Evolutionary conservation across 2,329 filamentous ascomycete species (phyloP).

Genomic region (Colletotrichum siamense): DNA sequence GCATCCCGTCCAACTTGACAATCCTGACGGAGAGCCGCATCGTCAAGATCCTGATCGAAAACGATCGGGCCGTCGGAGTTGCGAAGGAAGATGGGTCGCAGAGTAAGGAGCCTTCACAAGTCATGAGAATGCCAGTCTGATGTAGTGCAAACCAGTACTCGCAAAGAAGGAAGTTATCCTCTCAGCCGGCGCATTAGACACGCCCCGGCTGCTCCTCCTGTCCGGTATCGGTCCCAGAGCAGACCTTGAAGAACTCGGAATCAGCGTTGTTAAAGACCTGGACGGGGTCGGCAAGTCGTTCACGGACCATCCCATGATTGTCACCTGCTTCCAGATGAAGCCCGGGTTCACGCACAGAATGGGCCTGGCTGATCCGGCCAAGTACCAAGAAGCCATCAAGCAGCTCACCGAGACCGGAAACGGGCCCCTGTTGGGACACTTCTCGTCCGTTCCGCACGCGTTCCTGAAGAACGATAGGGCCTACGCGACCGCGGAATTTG

Average conservation of each 20-base stretch:
- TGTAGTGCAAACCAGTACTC: neutral
- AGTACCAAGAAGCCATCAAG: neutral
- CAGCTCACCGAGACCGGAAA: neutral
- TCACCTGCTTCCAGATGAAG: slow-evolving; percentile 17
- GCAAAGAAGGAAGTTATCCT: slow-evolving; percentile 72
- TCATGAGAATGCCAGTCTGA: accelerated
- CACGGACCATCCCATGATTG: slow-evolving; percentile 24
- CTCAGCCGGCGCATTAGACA: slow-evolving; percentile 70
- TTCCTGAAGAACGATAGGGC: slow-evolving; percentile 6
- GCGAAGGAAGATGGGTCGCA: neutral
- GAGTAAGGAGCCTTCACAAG: neutral
- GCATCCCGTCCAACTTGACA: slow-evolving; percentile 69
- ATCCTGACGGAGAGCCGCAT: slow-evolving; percentile 89
- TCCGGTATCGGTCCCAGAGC: neutral
- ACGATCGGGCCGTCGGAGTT: slow-evolving; percentile 69
- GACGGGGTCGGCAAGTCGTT: neutral
- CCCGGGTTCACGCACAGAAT: slow-evolving; percentile 1
- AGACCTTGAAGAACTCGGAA: neutral
- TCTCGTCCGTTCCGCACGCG: slow-evolving; percentile 7
- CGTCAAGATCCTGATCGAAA: slow-evolving; percentile 75
- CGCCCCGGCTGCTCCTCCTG: slow-evolving; percentile 49
- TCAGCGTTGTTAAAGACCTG: neutral
- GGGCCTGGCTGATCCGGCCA: neutral
- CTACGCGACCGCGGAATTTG: neutral
- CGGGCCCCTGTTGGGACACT: neutral